A percentile compares a stretch with the other conserved stretches of the same genome.
Conservation (phyloP, 441 rosid genomes). For the Erodium chrysanthum region DNA sequence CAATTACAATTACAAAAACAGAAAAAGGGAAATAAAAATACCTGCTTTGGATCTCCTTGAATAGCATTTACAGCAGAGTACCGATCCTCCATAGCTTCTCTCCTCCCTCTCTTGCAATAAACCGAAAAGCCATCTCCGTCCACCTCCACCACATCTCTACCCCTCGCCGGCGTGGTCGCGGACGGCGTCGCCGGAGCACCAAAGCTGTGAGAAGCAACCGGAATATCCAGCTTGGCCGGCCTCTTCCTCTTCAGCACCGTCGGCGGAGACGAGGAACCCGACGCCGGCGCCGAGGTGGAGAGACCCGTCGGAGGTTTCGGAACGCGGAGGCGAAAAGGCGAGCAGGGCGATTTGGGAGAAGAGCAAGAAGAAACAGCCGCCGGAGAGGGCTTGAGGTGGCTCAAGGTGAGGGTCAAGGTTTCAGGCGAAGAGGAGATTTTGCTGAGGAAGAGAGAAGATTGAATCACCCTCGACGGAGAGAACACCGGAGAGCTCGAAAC, state of each 20-base stretch:
- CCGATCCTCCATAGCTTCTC: conserved; percentile 80
- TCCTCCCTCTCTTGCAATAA: conserved; percentile 69
- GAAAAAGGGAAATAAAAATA: conserved; percentile 6
- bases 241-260: conserved; percentile 56
- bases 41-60: conserved; percentile 44
- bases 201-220: conserved; percentile 22
- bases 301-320: conserved; percentile 33
- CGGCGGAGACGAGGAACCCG: conserved; percentile 14
- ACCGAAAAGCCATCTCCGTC: conserved; percentile 60
- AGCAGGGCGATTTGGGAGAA: conserved; percentile 26
- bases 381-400: conserved; percentile 30
- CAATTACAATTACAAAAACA: too few species aligned
- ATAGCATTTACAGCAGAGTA: conserved; percentile 35
- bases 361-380: conserved; percentile 16
- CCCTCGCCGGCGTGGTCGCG: conserved; percentile 1
- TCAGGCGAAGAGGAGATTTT: conserved; percentile 39
- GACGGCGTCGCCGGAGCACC: conserved; percentile 25
- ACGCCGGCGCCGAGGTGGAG: background rate
- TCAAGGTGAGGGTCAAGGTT: conserved; percentile 18
- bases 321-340: conserved; percentile 29
- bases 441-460: conserved; percentile 50
- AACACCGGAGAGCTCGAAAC: conserved; percentile 65
- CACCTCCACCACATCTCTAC: conserved; percentile 21
- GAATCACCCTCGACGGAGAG: conserved; percentile 38
- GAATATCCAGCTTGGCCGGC: conserved; percentile 58